Evolutionary conservation across 1,139 yeast genomes (phyloP).

Genomic region (Pichia sp.): DNA sequence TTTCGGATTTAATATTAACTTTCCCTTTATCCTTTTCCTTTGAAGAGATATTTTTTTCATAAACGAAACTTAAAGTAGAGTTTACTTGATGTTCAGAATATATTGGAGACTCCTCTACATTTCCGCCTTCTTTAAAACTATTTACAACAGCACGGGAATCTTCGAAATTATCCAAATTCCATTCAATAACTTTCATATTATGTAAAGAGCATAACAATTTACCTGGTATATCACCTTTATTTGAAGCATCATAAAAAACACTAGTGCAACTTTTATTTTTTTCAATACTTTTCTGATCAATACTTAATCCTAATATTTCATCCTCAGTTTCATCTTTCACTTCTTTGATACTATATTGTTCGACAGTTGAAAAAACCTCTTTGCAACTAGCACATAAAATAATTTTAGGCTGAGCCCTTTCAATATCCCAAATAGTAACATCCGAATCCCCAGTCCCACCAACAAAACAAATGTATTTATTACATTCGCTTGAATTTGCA

Average conservation of each 20-base stretch:
- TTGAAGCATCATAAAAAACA: conserved; percentile 21
- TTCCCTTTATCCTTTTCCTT: conserved; percentile 24
- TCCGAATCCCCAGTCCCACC: conserved; percentile 64
- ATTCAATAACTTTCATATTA: conserved; percentile 37
- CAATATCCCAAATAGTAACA: conserved; percentile 72
- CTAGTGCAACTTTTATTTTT: conserved; percentile 29
- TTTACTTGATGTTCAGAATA: conserved; percentile 34
- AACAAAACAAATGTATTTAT: conserved; percentile 44
- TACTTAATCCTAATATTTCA: conserved; percentile 24
- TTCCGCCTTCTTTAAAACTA: conserved; percentile 7
- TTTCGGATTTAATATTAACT: neutral
- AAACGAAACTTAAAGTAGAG: conserved; percentile 32
- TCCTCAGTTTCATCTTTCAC: conserved; percentile 26
- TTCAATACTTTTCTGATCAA: conserved; percentile 17
- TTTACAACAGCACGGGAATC: conserved; percentile 36
- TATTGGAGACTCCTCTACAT: conserved; percentile 16
- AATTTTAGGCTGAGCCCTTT: conserved; percentile 56
- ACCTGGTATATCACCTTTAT: conserved; percentile 21
- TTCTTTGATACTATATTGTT: conserved; percentile 33
- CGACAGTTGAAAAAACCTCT: conserved; percentile 29
- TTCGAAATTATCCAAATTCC: conserved; percentile 41
- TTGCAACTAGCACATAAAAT: conserved; percentile 38
- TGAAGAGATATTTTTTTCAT: conserved; percentile 23
- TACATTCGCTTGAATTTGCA: conserved; percentile 27
- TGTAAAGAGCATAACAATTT: conserved; percentile 33